Evolutionary conservation across 768 basidiomycete species (phyloP), one percentile per base, ranked within the genome.

Genomic region (Chlorophyllum brunneum): DNA sequence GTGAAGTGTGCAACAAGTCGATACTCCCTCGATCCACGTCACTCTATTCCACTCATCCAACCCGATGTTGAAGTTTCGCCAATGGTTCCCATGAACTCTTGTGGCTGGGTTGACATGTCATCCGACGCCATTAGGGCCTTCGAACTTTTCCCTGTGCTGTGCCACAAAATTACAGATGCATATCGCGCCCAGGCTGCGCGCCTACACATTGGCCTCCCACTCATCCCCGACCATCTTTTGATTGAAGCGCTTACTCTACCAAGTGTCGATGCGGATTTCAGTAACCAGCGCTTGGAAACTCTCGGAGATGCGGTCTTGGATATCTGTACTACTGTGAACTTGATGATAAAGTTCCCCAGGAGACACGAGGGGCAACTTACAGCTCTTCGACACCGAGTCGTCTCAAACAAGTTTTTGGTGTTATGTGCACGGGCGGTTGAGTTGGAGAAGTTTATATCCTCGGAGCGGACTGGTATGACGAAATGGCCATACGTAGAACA

Each of bases 201-300:
- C 18, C 43, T 71, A 13, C 73, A 78, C 36, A 76, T 92, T 27
- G 72, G 74, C 9, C 73, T 93, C 18, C 87, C 88, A 2, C 67
- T 76, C 0, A 79, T 92, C 43, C 57, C 63, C 1, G 75, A 79
- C 30, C 70, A 81, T 34, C 70, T 81, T 5, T 73, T 92, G 39
- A 72, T 83, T 2, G 85, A 92, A 61, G 89, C 88, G 4, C 75
- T 89, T 20, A 92, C 89, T 1, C 70, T 92, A 9, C 93, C 92
- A 1, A 74, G 75, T 30, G 77, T 85, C 5, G 62, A 61, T 29
- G 76, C 81, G 5, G 77, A 78, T 7, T 91, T 81, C 69, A 89
- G 78, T 66, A 95, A 94, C 56, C 90, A 95, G 60, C 81, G 89
- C 0, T 65, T 95, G 50, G 93, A 95, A 65, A 93, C 91, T 0